A percentile compares a stretch with the other conserved stretches of the same genome.
These are phyloP conservation scores for Mycena citricolor DNA, from an alignment of 1,284 basidiomycete species.

Conservation along the genomic window DNA sequence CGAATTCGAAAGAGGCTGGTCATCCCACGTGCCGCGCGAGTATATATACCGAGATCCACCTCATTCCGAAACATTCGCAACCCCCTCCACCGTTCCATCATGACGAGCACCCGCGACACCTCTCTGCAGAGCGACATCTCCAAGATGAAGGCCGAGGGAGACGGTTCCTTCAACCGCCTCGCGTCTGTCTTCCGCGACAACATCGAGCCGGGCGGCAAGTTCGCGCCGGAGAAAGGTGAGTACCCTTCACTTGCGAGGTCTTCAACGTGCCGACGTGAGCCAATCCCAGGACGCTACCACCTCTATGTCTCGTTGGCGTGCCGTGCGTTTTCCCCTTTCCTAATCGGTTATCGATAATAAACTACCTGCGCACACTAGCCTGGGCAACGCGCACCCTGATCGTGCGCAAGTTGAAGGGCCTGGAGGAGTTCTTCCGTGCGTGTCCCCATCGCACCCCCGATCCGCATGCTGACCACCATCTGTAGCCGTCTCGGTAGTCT, in stretches of 20 bases:
- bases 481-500: constrained; percentile 78
- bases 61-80: no score
- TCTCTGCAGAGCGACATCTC: constrained; percentile 50
- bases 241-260: not conserved
- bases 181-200: constrained; percentile 72
- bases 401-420: constrained; percentile 86
- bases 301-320: constrained; percentile 83
- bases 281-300: constrained; percentile 86
- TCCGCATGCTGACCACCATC: constrained; percentile 5
- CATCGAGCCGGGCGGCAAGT: constrained; percentile 74
- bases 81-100: no score
- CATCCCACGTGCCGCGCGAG: no score
- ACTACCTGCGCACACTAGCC: constrained; percentile 47
- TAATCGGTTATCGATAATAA: constrained; percentile 3
- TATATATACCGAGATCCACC: no score
- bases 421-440: constrained; percentile 82
- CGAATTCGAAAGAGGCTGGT: no score
- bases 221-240: constrained; percentile 62
- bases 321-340: constrained; percentile 49
- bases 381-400: constrained; percentile 96
- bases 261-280: not conserved
- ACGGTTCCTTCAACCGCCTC: constrained; percentile 84
- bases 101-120: constrained; percentile 11
- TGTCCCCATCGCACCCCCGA: constrained; percentile 19
- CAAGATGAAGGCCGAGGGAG: constrained; percentile 59